Percentiles rank a stretch among this genome's conserved stretches.
Evolutionary conservation across 129 eudicot genomes (phyloP).

Genomic region (Artemisia annua): DNA sequence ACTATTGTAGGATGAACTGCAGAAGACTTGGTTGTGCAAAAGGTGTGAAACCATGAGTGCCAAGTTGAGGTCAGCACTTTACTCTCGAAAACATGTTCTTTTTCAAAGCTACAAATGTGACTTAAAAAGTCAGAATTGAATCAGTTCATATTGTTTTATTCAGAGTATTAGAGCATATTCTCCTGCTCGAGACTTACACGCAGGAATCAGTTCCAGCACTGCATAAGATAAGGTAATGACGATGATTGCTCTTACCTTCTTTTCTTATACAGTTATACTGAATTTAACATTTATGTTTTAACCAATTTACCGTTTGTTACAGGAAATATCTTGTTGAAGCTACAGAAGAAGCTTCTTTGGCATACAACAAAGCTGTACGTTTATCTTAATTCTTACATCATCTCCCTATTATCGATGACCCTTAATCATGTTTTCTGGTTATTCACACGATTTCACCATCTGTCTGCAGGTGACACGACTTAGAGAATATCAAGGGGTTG

Average conservation of each 20-base stretch:
- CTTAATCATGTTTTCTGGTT: not conserved
- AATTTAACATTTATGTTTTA: too few species aligned
- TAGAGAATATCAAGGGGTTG: slow-evolving; percentile 98
- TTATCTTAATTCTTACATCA: slow-evolving; percentile 6
- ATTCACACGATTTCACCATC: not conserved
- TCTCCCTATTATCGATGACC: not conserved
- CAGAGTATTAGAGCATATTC: too few species aligned
- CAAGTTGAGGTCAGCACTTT: slow-evolving; percentile 67
- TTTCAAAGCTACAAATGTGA: too few species aligned
- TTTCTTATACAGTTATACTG: too few species aligned
- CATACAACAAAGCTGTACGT: slow-evolving; percentile 93
- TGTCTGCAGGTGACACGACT: slow-evolving; percentile 93
- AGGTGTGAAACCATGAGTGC: slow-evolving; percentile 99
- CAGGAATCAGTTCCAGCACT: too few species aligned
- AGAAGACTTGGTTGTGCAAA: slow-evolving; percentile 93
- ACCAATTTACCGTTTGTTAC: slow-evolving; percentile 21
- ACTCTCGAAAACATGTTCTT: slow-evolving; percentile 6
- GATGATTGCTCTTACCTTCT: too few species aligned
- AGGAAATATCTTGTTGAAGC: slow-evolving; percentile 92
- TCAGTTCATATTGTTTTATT: not conserved
- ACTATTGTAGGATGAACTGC: slow-evolving; percentile 75
- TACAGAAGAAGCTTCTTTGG: slow-evolving; percentile 94
- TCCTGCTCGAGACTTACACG: too few species aligned
- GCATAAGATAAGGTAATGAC: too few species aligned
- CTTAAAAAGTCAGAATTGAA: too few species aligned